Conservation (phyloP, 179 eudicot genomes). For the Camellia oleifera region DNA sequence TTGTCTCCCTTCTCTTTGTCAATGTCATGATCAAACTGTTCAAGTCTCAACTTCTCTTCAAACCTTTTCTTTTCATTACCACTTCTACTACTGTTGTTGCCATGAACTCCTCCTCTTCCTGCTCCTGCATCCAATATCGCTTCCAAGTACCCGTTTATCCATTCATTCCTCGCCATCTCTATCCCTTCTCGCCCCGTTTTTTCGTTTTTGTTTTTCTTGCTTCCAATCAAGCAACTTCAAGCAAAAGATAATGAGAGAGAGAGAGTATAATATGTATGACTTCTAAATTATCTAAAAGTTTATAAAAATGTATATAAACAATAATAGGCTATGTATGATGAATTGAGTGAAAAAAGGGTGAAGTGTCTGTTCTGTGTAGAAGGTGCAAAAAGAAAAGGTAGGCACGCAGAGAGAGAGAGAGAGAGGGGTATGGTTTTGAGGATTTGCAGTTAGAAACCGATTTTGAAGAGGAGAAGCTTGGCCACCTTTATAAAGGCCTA, state of each 20-base stretch:
- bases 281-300: no score
- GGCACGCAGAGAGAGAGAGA: slow-evolving; percentile 16
- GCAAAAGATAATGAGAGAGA: background rate
- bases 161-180: slow-evolving; percentile 64
- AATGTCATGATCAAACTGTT: background rate
- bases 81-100: background rate
- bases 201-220: background rate
- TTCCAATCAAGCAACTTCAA: no score
- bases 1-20: slow-evolving; percentile 15
- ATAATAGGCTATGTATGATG: no score
- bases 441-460: slow-evolving; percentile 3
- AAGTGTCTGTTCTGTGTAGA: background rate
- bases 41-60: slow-evolving; percentile 17
- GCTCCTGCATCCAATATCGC: slow-evolving; percentile 59
- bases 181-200: background rate
- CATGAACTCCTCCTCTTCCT: slow-evolving; percentile 5
- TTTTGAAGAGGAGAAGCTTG: background rate
- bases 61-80: slow-evolving; percentile 13
- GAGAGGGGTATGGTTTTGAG: background rate
- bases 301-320: no score
- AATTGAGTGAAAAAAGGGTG: background rate
- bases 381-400: background rate
- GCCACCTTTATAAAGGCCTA: slow-evolving; percentile 24
- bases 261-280: background rate
- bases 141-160: slow-evolving; percentile 81